Conservation (phyloP, 75 land plant species). For the Adiantum capillusveneris region DNA sequence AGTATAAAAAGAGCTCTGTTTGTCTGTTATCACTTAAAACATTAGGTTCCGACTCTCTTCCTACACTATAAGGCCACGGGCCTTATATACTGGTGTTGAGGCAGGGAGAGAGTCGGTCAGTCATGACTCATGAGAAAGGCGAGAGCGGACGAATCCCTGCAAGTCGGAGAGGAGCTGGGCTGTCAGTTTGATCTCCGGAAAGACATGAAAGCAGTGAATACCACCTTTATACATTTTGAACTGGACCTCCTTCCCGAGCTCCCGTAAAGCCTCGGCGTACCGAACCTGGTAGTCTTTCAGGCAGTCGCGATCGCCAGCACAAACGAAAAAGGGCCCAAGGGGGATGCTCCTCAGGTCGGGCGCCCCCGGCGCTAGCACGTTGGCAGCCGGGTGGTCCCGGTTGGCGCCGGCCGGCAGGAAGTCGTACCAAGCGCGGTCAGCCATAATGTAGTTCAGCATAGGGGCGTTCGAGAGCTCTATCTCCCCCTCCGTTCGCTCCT, state of each 20-base stretch:
- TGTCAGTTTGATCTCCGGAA: constrained; percentile 19
- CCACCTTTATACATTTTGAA: constrained; percentile 33
- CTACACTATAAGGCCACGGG: no score
- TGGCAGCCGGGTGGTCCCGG: constrained; percentile 39
- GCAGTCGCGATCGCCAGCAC: constrained; percentile 52
- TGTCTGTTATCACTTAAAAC: no score
- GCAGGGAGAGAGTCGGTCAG: not conserved
- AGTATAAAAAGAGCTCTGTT: no score
- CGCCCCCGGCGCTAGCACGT: constrained; percentile 44
- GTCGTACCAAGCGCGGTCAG: constrained; percentile 34
- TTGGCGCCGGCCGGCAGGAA: constrained; percentile 40
- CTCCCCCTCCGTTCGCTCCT: constrained; percentile 48
- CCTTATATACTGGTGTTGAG: not conserved
- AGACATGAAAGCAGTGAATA: constrained; percentile 49
- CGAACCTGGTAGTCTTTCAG: constrained; percentile 69
- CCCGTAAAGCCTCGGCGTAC: constrained; percentile 35
- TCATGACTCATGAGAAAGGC: no score
- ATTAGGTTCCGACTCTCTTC: no score
- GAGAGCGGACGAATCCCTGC: constrained; percentile 17
- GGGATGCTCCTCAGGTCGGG: constrained; percentile 29
- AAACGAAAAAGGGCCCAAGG: constrained; percentile 36
- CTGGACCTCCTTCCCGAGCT: constrained; percentile 21
- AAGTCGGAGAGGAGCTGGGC: constrained; percentile 13
- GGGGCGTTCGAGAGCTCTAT: constrained; percentile 39
- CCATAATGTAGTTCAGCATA: constrained; percentile 13